phyloP scores from a whole-genome alignment of 2,329 filamentous ascomycete species.

The Colletotrichum karsti region DNA sequence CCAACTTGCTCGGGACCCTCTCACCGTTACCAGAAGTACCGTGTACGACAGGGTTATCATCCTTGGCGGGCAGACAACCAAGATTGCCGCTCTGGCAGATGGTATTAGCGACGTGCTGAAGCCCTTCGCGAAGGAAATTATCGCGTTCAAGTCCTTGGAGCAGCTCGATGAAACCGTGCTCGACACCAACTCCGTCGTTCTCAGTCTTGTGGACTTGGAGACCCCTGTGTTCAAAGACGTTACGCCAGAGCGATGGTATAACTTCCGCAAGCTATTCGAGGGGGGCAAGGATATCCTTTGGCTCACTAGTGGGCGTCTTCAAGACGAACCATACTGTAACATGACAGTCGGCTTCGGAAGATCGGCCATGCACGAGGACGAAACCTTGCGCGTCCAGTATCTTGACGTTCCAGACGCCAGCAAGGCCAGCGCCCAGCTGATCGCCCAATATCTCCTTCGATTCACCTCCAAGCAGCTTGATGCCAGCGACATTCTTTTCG shows the following conservation, averaged over 20 bases:
- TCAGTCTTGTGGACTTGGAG: conserved; percentile 18
- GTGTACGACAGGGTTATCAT: neutral
- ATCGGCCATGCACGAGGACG: neutral
- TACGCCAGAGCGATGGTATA: conserved; percentile 33
- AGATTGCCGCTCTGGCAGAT: neutral
- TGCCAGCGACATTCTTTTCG: neutral
- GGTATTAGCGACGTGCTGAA: neutral
- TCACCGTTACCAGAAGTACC: neutral
- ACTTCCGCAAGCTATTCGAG: neutral
- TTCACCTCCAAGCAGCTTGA: neutral
- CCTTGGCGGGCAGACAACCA: neutral
- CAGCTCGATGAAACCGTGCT: neutral
- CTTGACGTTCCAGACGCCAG: neutral
- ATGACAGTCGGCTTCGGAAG: conserved; percentile 24
- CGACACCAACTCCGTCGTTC: neutral
- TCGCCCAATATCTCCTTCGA: neutral
- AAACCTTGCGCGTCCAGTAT: neutral
- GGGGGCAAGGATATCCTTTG: neutral
- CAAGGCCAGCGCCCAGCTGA: neutral
- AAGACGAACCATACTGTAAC: conserved; percentile 26
- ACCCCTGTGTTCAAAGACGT: conserved; percentile 41
- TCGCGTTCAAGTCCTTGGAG: neutral
- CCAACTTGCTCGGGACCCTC: neutral
- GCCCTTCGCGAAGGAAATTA: neutral
- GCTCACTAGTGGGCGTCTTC: neutral